Evolutionary conservation across 2,329 filamentous ascomycete genomes (phyloP).

Genomic region (Bretziella fagacearum): DNA sequence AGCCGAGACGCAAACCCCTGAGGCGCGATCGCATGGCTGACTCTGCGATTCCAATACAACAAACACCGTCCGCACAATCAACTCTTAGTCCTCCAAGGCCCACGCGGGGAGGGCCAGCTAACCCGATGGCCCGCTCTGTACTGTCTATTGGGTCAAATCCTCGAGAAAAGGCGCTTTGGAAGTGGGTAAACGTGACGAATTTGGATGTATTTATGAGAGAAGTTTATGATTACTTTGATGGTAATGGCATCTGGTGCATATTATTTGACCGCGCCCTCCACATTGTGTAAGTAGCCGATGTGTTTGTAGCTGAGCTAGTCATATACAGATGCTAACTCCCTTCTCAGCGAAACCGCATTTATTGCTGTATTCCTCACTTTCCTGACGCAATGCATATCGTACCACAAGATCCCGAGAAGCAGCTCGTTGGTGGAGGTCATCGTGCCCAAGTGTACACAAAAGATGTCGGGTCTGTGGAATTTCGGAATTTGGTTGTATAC

Average conservation of each 20-base stretch:
- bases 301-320: background rate
- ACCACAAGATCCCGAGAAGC: slow-evolving; percentile 53
- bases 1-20: slow-evolving; percentile 16
- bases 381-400: slow-evolving; percentile 72
- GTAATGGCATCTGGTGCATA: slow-evolving; percentile 74
- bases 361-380: slow-evolving; percentile 71
- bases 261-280: slow-evolving; percentile 53
- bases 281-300: slow-evolving; percentile 42
- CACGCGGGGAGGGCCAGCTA: background rate
- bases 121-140: slow-evolving; percentile 1
- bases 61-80: background rate
- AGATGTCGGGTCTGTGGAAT: slow-evolving; percentile 62
- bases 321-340: too few relatives aligned
- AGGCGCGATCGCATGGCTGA: slow-evolving; percentile 20
- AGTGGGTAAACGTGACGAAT: slow-evolving; percentile 83
- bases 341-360: slow-evolving; percentile 55
- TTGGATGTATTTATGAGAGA: slow-evolving; percentile 72
- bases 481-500: slow-evolving; percentile 68
- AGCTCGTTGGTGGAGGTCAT: slow-evolving; percentile 35
- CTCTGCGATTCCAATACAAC: slow-evolving; percentile 24
- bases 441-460: slow-evolving; percentile 56
- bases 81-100: background rate
- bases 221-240: slow-evolving; percentile 74
- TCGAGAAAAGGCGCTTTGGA: slow-evolving; percentile 68
- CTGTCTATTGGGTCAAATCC: slow-evolving; percentile 7